Evolutionary conservation across 345 rosid genomes (phyloP), one percentile per base, ranked within the genome.

Genomic region (Eucalyptus brandiana): DNA sequence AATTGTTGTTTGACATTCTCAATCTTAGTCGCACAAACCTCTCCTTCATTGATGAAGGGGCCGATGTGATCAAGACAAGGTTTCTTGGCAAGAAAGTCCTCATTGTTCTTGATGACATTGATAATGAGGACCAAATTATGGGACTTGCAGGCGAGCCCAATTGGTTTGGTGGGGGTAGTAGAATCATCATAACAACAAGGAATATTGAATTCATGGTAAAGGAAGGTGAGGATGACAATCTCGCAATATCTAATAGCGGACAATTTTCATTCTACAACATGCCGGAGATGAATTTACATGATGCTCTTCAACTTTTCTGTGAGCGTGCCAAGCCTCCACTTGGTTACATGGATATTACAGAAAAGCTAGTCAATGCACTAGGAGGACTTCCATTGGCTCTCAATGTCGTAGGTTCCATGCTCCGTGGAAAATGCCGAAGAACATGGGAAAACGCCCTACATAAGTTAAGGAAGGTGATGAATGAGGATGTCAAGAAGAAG

Each of bases 331-430:
- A 40, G 4, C 51, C 81, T 87, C 34, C 60, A 3, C 1, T 9
- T 21, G 2, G 2, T 32, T 30, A 15, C 2, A 9, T 37, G 5
- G 42, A n/a, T 56, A 54, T 87, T 1, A 1, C 32, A 8, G 0
- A 12, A 0, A 1, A 50, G 48, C 9, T 51, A 30, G 0, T 50
- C 67, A 40, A 87, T 32, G 14, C 12, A 0, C 56, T 87, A 3
- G 88, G 62, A 53, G 9, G 47, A 51, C 47, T 50, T 50, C 32
- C 87, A 1, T 50, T 50, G 54, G 80, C 44, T 69, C 44, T 69
- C 4, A 4, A 69, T 9, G 80, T 69, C 2, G 5, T 69, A 8
- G 58, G 58, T 34, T 49, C 54, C 3, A 49, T 9, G 1, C 40
- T 54, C 0, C 13, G 30, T 30, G 80, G 80, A 34, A 32, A 9